Evolutionary conservation across 1,284 basidiomycete genomes (phyloP), one percentile per base, ranked within the genome.

Genomic region (Irpex sp.): DNA sequence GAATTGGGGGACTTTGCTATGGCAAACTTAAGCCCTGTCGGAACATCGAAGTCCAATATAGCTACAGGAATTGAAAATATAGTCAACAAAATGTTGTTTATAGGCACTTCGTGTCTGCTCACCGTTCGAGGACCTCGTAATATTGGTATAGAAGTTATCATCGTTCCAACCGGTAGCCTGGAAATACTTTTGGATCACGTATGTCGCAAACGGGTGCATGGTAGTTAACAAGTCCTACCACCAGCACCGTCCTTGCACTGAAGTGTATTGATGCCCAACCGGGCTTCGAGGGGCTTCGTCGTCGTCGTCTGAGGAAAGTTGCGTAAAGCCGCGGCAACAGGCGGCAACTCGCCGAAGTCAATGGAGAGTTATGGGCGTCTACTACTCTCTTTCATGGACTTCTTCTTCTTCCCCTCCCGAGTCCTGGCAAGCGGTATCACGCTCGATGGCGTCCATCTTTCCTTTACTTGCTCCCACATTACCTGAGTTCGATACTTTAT

Each of bases 81-180:
- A 31, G 31, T 31, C 31, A 31, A 31, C 21, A 31, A 31, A 31
- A 31, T 31, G 31, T 31, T 31, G 3, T 31, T 31, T 4, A 31
- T 31, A 31, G 3, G 31, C 31, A 31, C 31, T 3, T 4, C 31
- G 5, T 5, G 31, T 31, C 31, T 31, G 5, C 86, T 65, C 65
- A 95, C 93, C 91, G 78, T 85, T 90, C 0, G 94, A 96, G 43
- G 94, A 92, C 50, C 93, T 85, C 4, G 94, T 98, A 43, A 98
- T 74, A 69, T 97, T 94, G 4, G 92, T 88, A 72, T 95, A 98
- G 5, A 96, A 83, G 72, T 96, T 96, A 76, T 98, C 95, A 74
- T 97, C 93, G 72, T 96, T 96, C 96, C 96, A 98, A 65, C 93
- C 93, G 50, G 94, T 97, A 11, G 88, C 88, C 66, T 86, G 84